Percentiles rank a stretch among this genome's conserved stretches.
These are phyloP conservation scores for Acanthamoeba sp. DNA, from an alignment of 208 protist genomes.

Conservation along the genomic window DNA sequence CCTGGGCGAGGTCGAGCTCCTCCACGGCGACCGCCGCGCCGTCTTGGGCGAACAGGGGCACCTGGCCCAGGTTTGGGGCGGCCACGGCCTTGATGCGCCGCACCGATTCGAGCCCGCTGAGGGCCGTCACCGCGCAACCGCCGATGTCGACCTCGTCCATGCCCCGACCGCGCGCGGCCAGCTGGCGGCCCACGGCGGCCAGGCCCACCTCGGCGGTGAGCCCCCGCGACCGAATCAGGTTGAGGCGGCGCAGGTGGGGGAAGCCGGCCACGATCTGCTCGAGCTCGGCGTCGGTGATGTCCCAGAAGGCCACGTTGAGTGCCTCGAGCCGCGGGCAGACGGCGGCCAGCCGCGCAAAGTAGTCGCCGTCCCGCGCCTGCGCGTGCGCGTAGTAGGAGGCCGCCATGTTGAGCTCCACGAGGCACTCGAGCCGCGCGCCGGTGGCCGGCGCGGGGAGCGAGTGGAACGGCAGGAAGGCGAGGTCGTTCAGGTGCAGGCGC, in stretches of 20 bases:
- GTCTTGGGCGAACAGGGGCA: background rate
- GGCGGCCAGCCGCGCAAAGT: background rate
- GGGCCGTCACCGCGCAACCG: background rate
- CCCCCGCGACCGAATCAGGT: background rate
- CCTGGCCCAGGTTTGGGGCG: background rate
- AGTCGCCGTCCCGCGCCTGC: background rate
- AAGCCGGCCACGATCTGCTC: background rate
- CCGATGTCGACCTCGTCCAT: slow-evolving; percentile 46
- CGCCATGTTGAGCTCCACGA: slow-evolving; percentile 56
- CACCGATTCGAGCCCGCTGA: background rate
- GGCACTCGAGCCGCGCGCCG: background rate
- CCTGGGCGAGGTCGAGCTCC: background rate
- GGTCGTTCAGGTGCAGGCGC: slow-evolving; percentile 43
- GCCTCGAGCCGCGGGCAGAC: slow-evolving; percentile 9
- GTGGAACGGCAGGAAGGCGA: background rate
- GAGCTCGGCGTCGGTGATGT: slow-evolving; percentile 35
- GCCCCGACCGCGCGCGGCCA: background rate
- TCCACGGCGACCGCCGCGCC: background rate
- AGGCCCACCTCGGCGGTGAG: background rate
- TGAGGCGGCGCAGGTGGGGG: slow-evolving; percentile 4
- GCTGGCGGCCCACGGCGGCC: too few relatives aligned
- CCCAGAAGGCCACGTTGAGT: slow-evolving; percentile 58
- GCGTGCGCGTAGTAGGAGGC: background rate
- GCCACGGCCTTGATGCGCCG: background rate
- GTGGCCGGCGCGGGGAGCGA: background rate